Conservation (phyloP, 2,329 filamentous ascomycete genomes). For the Orbilia brochopaga region DNA sequence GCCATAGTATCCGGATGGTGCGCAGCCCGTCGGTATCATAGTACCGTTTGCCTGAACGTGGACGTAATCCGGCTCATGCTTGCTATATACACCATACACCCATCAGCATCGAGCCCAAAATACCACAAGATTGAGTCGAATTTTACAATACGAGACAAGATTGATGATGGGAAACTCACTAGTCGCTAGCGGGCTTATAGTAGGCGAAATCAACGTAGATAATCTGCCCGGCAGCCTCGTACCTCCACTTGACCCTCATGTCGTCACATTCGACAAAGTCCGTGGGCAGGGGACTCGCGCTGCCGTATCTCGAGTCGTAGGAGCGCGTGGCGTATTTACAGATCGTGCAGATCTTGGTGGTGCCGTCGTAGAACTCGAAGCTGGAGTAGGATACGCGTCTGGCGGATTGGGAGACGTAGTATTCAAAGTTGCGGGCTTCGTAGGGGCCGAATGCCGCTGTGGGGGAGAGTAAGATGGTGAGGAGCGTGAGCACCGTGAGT, state of each 20-base stretch:
- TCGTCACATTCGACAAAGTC: constrained; percentile 20
- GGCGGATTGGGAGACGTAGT: constrained; percentile 36
- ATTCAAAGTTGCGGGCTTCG: constrained; percentile 37
- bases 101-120: background rate
- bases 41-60: constrained; percentile 36
- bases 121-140: background rate
- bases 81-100: constrained; percentile 1
- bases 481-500: constrained; percentile 1
- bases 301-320: constrained; percentile 3
- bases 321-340: constrained; percentile 30
- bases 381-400: constrained; percentile 33
- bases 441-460: constrained; percentile 28
- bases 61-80: constrained; percentile 15
- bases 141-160: background rate
- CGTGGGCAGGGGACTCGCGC: constrained; percentile 14
- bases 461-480: constrained; percentile 7
- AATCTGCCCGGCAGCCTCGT: constrained; percentile 22
- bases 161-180: constrained; percentile 11
- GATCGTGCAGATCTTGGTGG: constrained; percentile 18
- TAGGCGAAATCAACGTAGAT: constrained; percentile 42
- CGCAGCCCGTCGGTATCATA: constrained; percentile 25
- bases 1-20: constrained; percentile 30
- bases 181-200: constrained; percentile 9
- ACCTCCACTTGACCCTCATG: constrained; percentile 40
- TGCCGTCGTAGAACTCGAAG: constrained; percentile 35